Conservation (phyloP, 192 early-diverging fungal genomes). For the Coemansia sp. region DNA sequence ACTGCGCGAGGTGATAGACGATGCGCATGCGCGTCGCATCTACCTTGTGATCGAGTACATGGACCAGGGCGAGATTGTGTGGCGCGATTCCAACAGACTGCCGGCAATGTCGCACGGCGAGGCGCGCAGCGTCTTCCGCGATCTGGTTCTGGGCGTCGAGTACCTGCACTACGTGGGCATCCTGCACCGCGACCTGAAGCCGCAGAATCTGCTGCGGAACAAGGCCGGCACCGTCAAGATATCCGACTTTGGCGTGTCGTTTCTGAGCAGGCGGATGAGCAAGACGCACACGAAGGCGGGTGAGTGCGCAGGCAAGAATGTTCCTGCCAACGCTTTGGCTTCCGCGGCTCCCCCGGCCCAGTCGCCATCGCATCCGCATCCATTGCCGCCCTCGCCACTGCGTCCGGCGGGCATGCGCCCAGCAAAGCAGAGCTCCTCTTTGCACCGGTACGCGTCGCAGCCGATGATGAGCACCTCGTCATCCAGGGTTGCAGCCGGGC, state of each 20-base stretch:
- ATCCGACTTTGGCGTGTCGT: slow-evolving; percentile 98
- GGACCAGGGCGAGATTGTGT: slow-evolving; percentile 88
- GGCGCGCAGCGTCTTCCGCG: slow-evolving; percentile 81
- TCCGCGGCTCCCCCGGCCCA: not conserved
- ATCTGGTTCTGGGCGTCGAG: slow-evolving; percentile 88
- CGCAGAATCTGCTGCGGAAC: slow-evolving; percentile 88
- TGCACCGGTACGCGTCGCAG: slow-evolving; percentile 50
- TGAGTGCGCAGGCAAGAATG: not conserved
- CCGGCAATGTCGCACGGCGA: slow-evolving; percentile 68
- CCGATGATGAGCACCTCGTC: slow-evolving; percentile 32
- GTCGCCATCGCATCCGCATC: not conserved
- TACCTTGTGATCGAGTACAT: slow-evolving; percentile 94
- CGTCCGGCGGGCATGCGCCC: slow-evolving; percentile 28
- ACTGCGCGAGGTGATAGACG: slow-evolving; percentile 93
- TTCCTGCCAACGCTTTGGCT: not conserved
- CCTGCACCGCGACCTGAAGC: slow-evolving; percentile 98
- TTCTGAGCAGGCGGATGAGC: slow-evolving; percentile 60
- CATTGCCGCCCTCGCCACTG: slow-evolving; percentile 29
- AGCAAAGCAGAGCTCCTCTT: slow-evolving; percentile 18
- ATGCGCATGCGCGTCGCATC: slow-evolving; percentile 85
- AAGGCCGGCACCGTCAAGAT: slow-evolving; percentile 84
- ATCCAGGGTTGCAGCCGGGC: slow-evolving; percentile 7
- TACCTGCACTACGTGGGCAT: slow-evolving; percentile 96
- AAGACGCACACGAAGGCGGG: slow-evolving; percentile 12
- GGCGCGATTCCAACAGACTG: slow-evolving; percentile 68